Base-by-base conservation (phyloP, 2,329 filamentous ascomycete species). In the Cercospora sojina region DNA sequence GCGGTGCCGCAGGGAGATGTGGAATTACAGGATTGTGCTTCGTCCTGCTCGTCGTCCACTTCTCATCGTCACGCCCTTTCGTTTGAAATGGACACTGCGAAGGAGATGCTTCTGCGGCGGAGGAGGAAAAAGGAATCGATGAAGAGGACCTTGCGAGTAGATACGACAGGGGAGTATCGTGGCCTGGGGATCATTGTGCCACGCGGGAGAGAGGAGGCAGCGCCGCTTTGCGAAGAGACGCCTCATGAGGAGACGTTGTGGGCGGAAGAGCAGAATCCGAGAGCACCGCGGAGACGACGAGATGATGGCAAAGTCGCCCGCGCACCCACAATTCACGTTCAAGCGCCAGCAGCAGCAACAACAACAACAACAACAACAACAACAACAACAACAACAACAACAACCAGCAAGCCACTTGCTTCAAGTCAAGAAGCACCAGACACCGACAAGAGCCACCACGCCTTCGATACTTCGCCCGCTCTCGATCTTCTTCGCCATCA, bases 181-280 rank as follows among this genome's bases (percentile, higher is more conserved):
- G 65, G 65, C 1, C 61, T 72, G 16, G 64, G 68, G 1, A 72
- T 69, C 43, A 69, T 70, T 5, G 59, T 72, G 2, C 65, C 64
- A 1, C 61, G 59, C 18, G 31, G 12, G 27, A n/a, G n/a, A n/a
- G 18, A 62, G 18, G 27, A 0, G 23, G 25, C 7, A 16, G 29
- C 4, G 9, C 13, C 9, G 3, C 16, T 56, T 29, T 18, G 29
- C 51, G 51, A 56, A 27, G 51, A 31, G 51, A 12, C 4, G 25
- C 13, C 27, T 13, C 7, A 8, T 18, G 16, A n/a, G 51, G 51
- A 32, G 7, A 18, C 4, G 13, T 16, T 23, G 18, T n/a, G n/a
- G n/a, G 10, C 20, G 12, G 43, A 23, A 23, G 18, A 13, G 16
- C 5, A 38, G 18, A 1, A 23, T 13, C 4, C 1, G 43, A 49